Evolutionary conservation across 176 grass and related monocot genomes (phyloP).

Genomic region (Melocanna baccifera): DNA sequence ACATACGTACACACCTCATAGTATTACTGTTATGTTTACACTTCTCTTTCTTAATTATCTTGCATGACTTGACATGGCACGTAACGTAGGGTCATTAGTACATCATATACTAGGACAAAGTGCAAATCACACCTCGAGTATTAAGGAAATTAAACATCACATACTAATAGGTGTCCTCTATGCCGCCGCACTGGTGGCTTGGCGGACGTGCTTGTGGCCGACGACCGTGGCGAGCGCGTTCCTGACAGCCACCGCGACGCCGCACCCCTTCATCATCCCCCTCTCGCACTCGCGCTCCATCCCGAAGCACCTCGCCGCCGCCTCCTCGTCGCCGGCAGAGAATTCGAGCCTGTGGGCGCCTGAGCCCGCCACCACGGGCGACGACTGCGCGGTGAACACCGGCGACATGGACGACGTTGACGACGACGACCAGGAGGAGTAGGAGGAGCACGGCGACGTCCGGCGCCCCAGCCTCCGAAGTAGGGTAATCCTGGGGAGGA

Average conservation of each 20-base stretch:
- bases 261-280: slow-evolving; percentile 27
- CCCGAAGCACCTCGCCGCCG: slow-evolving; percentile 27
- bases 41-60: slow-evolving; percentile 1
- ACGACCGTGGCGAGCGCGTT: slow-evolving; percentile 37
- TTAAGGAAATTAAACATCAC: not conserved
- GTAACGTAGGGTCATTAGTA: not conserved
- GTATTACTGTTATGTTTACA: slow-evolving; percentile 28
- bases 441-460: slow-evolving; percentile 6
- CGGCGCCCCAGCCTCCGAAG: slow-evolving; percentile 6
- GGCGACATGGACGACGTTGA: slow-evolving; percentile 38
- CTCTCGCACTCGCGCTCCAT: slow-evolving; percentile 38
- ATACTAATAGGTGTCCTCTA: not conserved
- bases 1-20: not conserved
- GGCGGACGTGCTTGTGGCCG: slow-evolving; percentile 23
- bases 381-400: slow-evolving; percentile 39
- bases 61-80: slow-evolving; percentile 24
- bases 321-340: slow-evolving; percentile 20
- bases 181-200: slow-evolving; percentile 1
- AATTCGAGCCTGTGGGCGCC: slow-evolving; percentile 17
- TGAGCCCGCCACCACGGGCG: not conserved
- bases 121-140: slow-evolving; percentile 32
- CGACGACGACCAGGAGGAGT: slow-evolving; percentile 8
- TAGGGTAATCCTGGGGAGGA: slow-evolving; percentile 3
- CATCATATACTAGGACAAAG: slow-evolving; percentile 27
- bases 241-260: slow-evolving; percentile 28